Conservation (phyloP, 371 early-diverging fungal species). For the Dichotomocladium elegans region DNA sequence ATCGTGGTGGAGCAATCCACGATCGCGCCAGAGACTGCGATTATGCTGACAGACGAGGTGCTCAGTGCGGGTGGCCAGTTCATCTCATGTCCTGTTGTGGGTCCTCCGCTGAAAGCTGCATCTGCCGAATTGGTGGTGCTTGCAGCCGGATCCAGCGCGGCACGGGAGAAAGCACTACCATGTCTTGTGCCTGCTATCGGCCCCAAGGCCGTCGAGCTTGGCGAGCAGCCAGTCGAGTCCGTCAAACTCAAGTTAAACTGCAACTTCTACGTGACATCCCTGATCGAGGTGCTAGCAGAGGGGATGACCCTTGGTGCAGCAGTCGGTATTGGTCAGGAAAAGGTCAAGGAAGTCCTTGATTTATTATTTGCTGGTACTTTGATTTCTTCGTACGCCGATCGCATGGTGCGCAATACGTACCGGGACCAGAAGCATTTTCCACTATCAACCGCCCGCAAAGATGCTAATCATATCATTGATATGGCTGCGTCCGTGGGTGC, state of each 20-base stretch:
- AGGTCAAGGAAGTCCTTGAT: slow-evolving; percentile 54
- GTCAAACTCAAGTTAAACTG: slow-evolving; percentile 61
- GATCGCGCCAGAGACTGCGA: slow-evolving; percentile 22
- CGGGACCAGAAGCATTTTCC: slow-evolving; percentile 25
- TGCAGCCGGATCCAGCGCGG: slow-evolving; percentile 21
- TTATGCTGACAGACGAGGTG: slow-evolving; percentile 9
- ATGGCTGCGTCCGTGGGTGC: slow-evolving; percentile 24
- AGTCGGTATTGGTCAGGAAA: slow-evolving; percentile 48
- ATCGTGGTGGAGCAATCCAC: slow-evolving; percentile 45
- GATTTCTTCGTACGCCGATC: slow-evolving; percentile 23
- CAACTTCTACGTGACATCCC: slow-evolving; percentile 58
- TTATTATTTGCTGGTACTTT: slow-evolving; percentile 46
- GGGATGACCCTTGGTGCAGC: slow-evolving; percentile 67
- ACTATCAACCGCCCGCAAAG: slow-evolving; percentile 29
- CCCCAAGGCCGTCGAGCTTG: slow-evolving; percentile 37
- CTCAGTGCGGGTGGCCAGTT: slow-evolving; percentile 3
- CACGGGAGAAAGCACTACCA: slow-evolving; percentile 11
- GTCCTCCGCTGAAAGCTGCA: slow-evolving; percentile 32
- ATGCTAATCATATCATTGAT: slow-evolving; percentile 30
- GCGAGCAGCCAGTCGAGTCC: slow-evolving; percentile 39
- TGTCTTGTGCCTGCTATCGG: slow-evolving; percentile 33
- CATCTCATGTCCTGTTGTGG: slow-evolving; percentile 40
- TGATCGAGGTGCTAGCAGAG: slow-evolving; percentile 64
- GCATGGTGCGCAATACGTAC: slow-evolving; percentile 34
- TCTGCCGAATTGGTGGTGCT: slow-evolving; percentile 25